phyloP scores from a whole-genome alignment of 2,329 filamentous ascomycete genomes.

The Aureobasidium sp. region DNA sequence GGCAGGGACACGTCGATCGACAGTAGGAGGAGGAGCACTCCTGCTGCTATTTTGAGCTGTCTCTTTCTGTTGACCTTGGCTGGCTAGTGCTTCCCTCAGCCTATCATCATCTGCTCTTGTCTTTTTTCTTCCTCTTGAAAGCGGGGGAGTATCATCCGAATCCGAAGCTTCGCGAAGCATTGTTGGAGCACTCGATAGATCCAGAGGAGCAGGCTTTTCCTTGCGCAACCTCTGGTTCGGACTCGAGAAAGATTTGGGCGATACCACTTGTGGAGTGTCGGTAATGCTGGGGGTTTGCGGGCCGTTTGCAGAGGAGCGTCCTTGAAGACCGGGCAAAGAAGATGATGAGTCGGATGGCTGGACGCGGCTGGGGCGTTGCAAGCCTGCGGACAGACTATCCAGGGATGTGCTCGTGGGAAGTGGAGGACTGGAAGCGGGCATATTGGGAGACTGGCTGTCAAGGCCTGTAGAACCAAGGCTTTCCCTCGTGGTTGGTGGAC shows the following conservation, averaged over 20 bases:
- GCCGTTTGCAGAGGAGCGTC: background rate
- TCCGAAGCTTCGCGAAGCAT: conserved; percentile 4
- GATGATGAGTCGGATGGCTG: background rate
- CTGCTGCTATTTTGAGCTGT: conserved; percentile 60
- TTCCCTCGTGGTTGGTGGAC: conserved; percentile 17
- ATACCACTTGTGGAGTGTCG: background rate
- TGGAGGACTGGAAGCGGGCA: conserved; percentile 11
- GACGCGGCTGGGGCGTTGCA: conserved; percentile 3
- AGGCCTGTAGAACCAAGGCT: conserved; percentile 17
- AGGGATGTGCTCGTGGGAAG: conserved; percentile 1
- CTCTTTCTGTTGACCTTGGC: conserved; percentile 46
- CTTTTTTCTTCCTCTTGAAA: conserved; percentile 59
- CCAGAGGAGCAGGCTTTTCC: conserved; percentile 74
- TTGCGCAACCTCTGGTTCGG: conserved; percentile 50
- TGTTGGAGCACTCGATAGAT: conserved; percentile 42
- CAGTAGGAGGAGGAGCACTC: conserved; percentile 25
- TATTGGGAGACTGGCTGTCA: conserved; percentile 19
- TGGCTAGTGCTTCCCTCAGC: conserved; percentile 59
- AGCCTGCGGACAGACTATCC: conserved; percentile 6
- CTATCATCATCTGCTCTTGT: conserved; percentile 83
- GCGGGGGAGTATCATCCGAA: background rate
- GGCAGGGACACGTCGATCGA: background rate
- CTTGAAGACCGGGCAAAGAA: background rate
- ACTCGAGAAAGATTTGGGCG: conserved; percentile 17
- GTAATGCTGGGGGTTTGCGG: background rate